Base-by-base conservation (phyloP, 2,329 filamentous ascomycete species). In the Biscogniauxia mediterranea region DNA sequence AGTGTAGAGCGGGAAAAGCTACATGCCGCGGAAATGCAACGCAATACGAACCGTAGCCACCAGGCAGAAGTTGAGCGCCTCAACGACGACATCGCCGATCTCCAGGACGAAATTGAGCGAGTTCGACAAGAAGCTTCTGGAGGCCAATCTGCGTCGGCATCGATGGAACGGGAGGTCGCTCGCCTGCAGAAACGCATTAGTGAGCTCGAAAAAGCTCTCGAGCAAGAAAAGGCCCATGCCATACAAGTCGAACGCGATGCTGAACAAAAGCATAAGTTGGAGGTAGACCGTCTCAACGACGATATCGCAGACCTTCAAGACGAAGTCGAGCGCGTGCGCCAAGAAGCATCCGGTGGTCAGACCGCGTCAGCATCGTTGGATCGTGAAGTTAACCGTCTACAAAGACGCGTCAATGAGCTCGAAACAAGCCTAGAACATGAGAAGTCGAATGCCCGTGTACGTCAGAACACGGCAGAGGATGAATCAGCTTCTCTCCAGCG, bases 401-500 rank as follows among this genome's bases (percentile, higher is more conserved):
- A 69, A 23, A 68, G 63, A 55, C 62, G 66, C 2, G 56, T 63
- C 28, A 63, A 64, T 20, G 68, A 70, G 28, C 67, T 70, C n/a
- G 68, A 70, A 52, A 66, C 62, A 3, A 63, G 56, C 51, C 57
- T 70, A 9, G 67, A 70, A 5, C 67, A 67, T 38, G 89, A 92
- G 72, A 92, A 90, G 72, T 83, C 87, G 55, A 76, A 90, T 17
- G 77, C 93, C 21, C 88, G 91, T 70, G 83, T 80, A 51, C 86
- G 89, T 4, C 85, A 92, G 68, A 85, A 91, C 63, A 81, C 87
- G 6, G 76, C 92, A 25, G 84, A 84, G 0, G 81, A 80, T 49
- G 89, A 93, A 73, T 89, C 88, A 1, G 78, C 81, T 9, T 80
- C 85, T 13, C 76, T 93, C 13, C 89, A 91, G 69, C 81, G 80